phyloP scores from a whole-genome alignment of 2,329 filamentous ascomycete species.

The Biscogniauxia sp. region DNA sequence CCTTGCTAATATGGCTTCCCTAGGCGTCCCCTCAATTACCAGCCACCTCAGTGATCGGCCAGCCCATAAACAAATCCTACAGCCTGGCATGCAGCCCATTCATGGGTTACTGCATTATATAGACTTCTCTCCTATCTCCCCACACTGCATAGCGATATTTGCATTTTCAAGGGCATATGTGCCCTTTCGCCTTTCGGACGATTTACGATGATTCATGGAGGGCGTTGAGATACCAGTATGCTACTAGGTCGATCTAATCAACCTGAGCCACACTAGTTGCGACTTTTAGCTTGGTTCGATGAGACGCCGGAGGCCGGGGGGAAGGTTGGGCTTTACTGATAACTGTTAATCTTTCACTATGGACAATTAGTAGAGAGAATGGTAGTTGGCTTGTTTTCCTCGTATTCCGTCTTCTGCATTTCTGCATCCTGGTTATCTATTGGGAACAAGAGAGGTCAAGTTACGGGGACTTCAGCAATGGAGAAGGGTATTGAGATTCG shows the following conservation, averaged over 20 bases:
- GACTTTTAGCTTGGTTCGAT: not conserved
- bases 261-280: not conserved
- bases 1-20: conserved; percentile 7
- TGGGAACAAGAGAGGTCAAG: not conserved
- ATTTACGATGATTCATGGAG: conserved; percentile 26
- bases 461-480: not conserved
- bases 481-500: not conserved
- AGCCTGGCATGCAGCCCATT: conserved; percentile 8
- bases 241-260: not conserved
- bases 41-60: conserved; percentile 58
- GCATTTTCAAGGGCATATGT: conserved; percentile 32
- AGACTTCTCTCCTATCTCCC: conserved; percentile 23
- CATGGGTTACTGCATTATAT: conserved; percentile 15
- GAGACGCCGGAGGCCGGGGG: not conserved
- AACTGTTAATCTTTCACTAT: not conserved
- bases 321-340: not conserved
- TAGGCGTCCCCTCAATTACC: conserved; percentile 82
- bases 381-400: not conserved
- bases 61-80: conserved; percentile 11
- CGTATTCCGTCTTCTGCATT: not conserved
- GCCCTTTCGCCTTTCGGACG: conserved; percentile 25
- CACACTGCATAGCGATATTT: conserved; percentile 35
- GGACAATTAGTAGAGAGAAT: not conserved
- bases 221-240: conserved; percentile 7
- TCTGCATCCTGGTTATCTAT: too few relatives aligned